These are phyloP conservation scores for Thermoascus crustaceus DNA, from an alignment of 2,329 filamentous ascomycete species.

Conservation along the genomic window DNA sequence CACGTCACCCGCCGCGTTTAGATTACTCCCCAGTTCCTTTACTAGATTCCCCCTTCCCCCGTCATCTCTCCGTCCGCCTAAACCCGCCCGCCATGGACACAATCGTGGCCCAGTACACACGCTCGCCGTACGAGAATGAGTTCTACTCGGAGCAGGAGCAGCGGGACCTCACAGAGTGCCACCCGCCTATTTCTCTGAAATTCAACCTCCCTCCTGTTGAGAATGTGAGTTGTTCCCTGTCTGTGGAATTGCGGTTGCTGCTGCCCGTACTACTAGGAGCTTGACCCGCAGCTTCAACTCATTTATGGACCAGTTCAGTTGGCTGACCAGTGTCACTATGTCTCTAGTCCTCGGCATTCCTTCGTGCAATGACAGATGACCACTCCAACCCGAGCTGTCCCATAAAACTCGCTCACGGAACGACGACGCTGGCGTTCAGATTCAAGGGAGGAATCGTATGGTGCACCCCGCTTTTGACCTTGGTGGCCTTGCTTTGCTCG, in stretches of 20 bases:
- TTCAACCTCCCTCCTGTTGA: slow-evolving; percentile 92
- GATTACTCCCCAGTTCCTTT: slow-evolving; percentile 8
- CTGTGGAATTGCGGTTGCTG: background rate
- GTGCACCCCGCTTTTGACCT: slow-evolving; percentile 3
- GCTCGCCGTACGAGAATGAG: slow-evolving; percentile 66
- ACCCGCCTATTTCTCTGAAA: slow-evolving; percentile 75
- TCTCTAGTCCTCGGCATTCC: slow-evolving; percentile 75
- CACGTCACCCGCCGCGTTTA: background rate
- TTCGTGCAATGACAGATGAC: slow-evolving; percentile 95
- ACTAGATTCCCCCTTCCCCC: slow-evolving; percentile 7
- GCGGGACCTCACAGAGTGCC: slow-evolving; percentile 61
- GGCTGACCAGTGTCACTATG: slow-evolving; percentile 5
- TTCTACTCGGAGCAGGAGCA: slow-evolving; percentile 63
- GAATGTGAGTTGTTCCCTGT: slow-evolving; percentile 53
- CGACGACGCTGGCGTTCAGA: slow-evolving; percentile 93
- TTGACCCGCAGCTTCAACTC: too few species aligned
- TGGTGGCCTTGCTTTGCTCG: background rate
- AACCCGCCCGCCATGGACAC: slow-evolving; percentile 62
- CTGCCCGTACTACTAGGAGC: too few species aligned
- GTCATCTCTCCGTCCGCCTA: slow-evolving; percentile 4
- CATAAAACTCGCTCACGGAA: slow-evolving; percentile 99
- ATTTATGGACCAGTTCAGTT: too few species aligned
- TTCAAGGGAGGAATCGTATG: slow-evolving; percentile 84
- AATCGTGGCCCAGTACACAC: slow-evolving; percentile 85
- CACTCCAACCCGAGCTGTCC: slow-evolving; percentile 92